These are phyloP conservation scores for Paraglomus brasilianum DNA, from an alignment of 192 early-diverging fungal species.

Conservation along the genomic window DNA sequence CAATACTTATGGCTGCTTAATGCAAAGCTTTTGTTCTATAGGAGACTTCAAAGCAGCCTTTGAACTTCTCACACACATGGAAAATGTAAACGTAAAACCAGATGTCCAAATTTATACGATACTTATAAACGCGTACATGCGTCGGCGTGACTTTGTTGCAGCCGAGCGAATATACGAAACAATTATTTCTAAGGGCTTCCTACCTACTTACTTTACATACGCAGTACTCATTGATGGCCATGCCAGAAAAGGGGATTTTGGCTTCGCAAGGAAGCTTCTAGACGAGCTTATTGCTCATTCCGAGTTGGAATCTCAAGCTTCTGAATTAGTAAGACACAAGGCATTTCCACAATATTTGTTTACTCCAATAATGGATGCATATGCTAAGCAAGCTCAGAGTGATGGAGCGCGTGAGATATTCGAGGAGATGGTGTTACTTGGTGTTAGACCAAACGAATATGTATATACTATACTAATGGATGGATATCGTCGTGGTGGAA, in stretches of 20 bases:
- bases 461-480: constrained; percentile 51
- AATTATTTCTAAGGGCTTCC: constrained; percentile 41
- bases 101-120: constrained; percentile 48
- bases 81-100: constrained; percentile 38
- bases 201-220: constrained; percentile 47
- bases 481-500: constrained; percentile 38
- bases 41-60: constrained; percentile 39
- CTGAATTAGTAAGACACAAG: constrained; percentile 5
- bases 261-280: constrained; percentile 19
- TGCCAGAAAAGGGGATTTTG: constrained; percentile 35
- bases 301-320: neutral
- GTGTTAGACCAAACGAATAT: constrained; percentile 34
- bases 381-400: constrained; percentile 35
- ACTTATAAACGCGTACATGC: constrained; percentile 50
- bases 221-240: constrained; percentile 46
- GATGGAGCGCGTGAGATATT: constrained; percentile 40
- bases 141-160: constrained; percentile 32
- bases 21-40: constrained; percentile 42
- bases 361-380: constrained; percentile 46
- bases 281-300: constrained; percentile 12
- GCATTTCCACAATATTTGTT: constrained; percentile 39
- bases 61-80: constrained; percentile 44
- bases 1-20: constrained; percentile 47
- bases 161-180: constrained; percentile 43
- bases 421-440: constrained; percentile 40